phyloP scores from a whole-genome alignment of 345 rosid species.

The Lepidium africanum region DNA sequence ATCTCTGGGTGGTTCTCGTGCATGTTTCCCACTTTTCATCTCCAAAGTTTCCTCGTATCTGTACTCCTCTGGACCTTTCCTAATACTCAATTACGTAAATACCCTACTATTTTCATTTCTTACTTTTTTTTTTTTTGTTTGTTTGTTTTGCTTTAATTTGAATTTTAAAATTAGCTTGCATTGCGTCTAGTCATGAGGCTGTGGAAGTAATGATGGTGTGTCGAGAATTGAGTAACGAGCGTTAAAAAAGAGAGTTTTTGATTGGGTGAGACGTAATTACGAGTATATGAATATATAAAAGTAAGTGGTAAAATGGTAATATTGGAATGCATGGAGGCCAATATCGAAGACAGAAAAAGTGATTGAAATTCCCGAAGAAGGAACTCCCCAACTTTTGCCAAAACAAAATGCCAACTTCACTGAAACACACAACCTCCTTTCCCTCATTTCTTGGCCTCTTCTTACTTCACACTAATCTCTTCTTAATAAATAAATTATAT shows the following conservation, averaged over 20 bases:
- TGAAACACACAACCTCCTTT: slow-evolving; percentile 28
- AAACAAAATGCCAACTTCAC: slow-evolving; percentile 34
- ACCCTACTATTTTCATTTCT: neutral
- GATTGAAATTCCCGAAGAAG: slow-evolving; percentile 29
- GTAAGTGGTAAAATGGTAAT: slow-evolving; percentile 19
- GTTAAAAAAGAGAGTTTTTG: slow-evolving; percentile 1
- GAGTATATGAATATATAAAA: neutral
- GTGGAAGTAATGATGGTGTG: neutral
- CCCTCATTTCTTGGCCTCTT: slow-evolving; percentile 26
- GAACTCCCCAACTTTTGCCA: slow-evolving; percentile 36
- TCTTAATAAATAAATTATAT: neutral
- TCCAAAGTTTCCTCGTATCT: slow-evolving; percentile 29
- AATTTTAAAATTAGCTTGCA: neutral
- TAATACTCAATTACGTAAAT: neutral
- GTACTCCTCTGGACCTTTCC: slow-evolving; percentile 9
- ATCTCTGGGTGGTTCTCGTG: slow-evolving; percentile 31
- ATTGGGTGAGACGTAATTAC: slow-evolving; percentile 12
- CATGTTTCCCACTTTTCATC: slow-evolving; percentile 35
- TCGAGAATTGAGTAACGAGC: neutral
- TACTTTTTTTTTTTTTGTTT: too few species aligned
- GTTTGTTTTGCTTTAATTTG: neutral
- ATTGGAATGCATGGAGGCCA: slow-evolving; percentile 27
- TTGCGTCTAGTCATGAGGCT: neutral
- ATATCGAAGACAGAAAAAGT: slow-evolving; percentile 5
- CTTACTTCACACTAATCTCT: neutral